Evolutionary conservation across 495 filamentous ascomycete genomes (phyloP).

Genomic region (Talaromyces trachyspermus): DNA sequence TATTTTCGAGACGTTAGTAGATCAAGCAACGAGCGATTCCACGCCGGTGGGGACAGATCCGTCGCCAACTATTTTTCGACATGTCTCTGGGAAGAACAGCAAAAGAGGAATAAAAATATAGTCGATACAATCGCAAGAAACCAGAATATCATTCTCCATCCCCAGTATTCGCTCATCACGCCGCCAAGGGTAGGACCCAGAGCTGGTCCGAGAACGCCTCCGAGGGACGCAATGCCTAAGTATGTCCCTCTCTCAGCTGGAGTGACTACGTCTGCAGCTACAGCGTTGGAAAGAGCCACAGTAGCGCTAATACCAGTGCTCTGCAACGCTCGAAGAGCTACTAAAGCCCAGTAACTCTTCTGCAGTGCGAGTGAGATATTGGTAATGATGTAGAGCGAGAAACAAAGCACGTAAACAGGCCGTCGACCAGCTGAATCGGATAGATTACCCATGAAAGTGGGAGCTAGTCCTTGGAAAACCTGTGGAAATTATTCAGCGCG

Average conservation of each 20-base stretch:
- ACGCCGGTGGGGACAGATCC: constrained; percentile 33
- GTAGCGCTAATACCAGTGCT: constrained; percentile 44
- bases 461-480: constrained; percentile 54
- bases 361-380: constrained; percentile 59
- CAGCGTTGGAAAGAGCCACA: constrained; percentile 51
- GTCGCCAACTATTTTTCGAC: constrained; percentile 63
- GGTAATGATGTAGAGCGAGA: constrained; percentile 51
- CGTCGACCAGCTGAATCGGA: constrained; percentile 52
- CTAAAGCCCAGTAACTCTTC: constrained; percentile 48
- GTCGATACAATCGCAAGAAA: constrained; percentile 29
- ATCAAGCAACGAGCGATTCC: constrained; percentile 25
- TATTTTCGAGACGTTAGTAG: constrained; percentile 19
- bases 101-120: constrained; percentile 31
- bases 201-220: constrained; percentile 17
- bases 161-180: constrained; percentile 24
- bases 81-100: constrained; percentile 61
- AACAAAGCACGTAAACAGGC: constrained; percentile 50
- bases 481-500: not conserved
- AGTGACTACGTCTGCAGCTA: constrained; percentile 54
- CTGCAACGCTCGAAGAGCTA: constrained; percentile 56
- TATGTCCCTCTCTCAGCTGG: constrained; percentile 52
- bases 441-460: constrained; percentile 52
- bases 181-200: constrained; percentile 39
- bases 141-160: constrained; percentile 40
- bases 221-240: constrained; percentile 34